Evolutionary conservation across 2,329 filamentous ascomycete genomes (phyloP).

Genomic region (Aspergillus oerlinghausenensis): DNA sequence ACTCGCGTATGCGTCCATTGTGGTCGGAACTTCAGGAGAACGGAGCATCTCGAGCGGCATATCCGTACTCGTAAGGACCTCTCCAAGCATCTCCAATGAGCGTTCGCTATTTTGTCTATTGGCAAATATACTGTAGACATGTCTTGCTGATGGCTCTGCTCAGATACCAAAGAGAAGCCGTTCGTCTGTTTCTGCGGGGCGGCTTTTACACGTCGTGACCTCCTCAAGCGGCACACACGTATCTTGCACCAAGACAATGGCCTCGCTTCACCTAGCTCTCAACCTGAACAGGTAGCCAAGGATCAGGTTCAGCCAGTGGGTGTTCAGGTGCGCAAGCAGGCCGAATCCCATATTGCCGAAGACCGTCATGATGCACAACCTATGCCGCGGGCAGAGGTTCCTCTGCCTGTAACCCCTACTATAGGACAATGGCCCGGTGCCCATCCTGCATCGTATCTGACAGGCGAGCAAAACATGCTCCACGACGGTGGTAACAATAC

Average conservation of each 20-base stretch:
- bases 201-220: constrained; percentile 32
- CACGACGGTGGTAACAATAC: constrained; percentile 11
- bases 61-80: constrained; percentile 30
- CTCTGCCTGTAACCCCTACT: constrained; percentile 18
- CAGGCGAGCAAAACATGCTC: constrained; percentile 20
- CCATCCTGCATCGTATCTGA: constrained; percentile 23
- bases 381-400: constrained; percentile 16
- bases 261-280: constrained; percentile 25
- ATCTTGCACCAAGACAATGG: constrained; percentile 29
- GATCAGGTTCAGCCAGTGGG: constrained; percentile 17
- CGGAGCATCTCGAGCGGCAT: constrained; percentile 34
- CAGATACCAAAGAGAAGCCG: constrained; percentile 35
- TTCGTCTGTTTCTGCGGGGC: constrained; percentile 35
- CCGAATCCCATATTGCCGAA: constrained; percentile 14
- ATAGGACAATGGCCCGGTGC: constrained; percentile 26
- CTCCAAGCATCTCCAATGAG: neutral
- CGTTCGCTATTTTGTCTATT: neutral
- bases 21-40: constrained; percentile 30
- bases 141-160: constrained; percentile 8
- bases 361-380: constrained; percentile 3
- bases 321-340: constrained; percentile 12
- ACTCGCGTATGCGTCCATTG: constrained; percentile 31
- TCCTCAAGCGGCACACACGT: constrained; percentile 31
- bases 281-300: constrained; percentile 17
- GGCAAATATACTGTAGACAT: neutral